A percentile compares a stretch with the other conserved stretches of the same genome.
phyloP scores from a whole-genome alignment of 2,329 filamentous ascomycete genomes.

The Aphanocladium album region DNA sequence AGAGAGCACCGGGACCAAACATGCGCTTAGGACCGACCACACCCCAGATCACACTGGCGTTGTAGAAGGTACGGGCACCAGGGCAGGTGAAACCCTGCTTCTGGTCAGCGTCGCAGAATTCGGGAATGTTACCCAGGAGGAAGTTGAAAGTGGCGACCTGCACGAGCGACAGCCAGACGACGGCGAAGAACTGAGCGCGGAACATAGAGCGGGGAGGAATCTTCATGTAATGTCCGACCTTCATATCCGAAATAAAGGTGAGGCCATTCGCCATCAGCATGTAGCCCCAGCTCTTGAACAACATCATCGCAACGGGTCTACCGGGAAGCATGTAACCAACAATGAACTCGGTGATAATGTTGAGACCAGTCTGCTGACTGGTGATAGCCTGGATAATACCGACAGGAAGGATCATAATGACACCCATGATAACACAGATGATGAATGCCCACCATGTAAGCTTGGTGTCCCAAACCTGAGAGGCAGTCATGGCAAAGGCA shows the following conservation, averaged over 20 bases:
- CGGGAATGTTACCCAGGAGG: slow-evolving; percentile 37
- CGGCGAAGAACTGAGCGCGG: slow-evolving; percentile 31
- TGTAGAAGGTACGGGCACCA: slow-evolving; percentile 51
- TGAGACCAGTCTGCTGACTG: slow-evolving; percentile 33
- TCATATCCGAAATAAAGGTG: slow-evolving; percentile 36
- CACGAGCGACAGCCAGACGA: slow-evolving; percentile 26
- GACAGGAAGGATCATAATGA: slow-evolving; percentile 38
- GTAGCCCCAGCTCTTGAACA: slow-evolving; percentile 33
- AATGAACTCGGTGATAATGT: slow-evolving; percentile 36
- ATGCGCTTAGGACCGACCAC: slow-evolving; percentile 40
- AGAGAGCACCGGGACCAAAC: slow-evolving; percentile 33
- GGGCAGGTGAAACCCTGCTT: slow-evolving; percentile 48
- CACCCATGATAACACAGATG: slow-evolving; percentile 35
- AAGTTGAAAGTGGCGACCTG: slow-evolving; percentile 27
- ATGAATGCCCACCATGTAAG: slow-evolving; percentile 40
- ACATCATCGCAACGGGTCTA: slow-evolving; percentile 33
- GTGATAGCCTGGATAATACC: slow-evolving; percentile 33
- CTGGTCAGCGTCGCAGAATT: slow-evolving; percentile 43
- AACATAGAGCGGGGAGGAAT: slow-evolving; percentile 42
- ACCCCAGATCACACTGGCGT: slow-evolving; percentile 53
- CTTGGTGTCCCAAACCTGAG: slow-evolving; percentile 33
- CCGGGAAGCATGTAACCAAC: slow-evolving; percentile 36
- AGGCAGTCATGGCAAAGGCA: slow-evolving; percentile 36
- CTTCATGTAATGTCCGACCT: slow-evolving; percentile 43
- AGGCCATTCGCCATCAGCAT: slow-evolving; percentile 34